These are phyloP conservation scores for Ilex asprella DNA, from an alignment of 257 asterid genomes.

Conservation along the genomic window DNA sequence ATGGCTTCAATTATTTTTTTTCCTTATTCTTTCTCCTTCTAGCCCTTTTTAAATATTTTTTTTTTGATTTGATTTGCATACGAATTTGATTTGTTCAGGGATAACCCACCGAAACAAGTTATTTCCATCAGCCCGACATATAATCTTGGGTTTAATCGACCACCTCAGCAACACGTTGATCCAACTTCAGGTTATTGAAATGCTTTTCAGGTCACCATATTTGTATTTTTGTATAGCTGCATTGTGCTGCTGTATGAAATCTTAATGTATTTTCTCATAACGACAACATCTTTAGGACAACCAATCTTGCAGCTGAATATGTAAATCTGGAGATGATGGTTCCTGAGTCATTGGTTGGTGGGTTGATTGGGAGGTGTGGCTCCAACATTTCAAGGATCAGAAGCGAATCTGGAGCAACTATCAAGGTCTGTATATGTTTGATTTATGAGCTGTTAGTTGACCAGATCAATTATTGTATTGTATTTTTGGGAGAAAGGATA, in stretches of 20 bases:
- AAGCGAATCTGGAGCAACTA: constrained; percentile 84
- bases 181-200: constrained; percentile 73
- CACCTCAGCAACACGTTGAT: constrained; percentile 53
- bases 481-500: no score
- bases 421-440: constrained; percentile 41
- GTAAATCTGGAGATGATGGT: constrained; percentile 68
- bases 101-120: constrained; percentile 88
- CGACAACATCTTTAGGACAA: background rate
- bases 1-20: constrained; percentile 6
- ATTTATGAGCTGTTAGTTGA: no score
- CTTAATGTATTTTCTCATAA: background rate
- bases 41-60: no score
- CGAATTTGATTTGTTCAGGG: constrained; percentile 30
- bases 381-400: constrained; percentile 93
- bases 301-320: constrained; percentile 47
- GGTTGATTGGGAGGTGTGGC: constrained; percentile 93
- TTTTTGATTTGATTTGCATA: background rate
- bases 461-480: no score
- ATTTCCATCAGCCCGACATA: constrained; percentile 65
- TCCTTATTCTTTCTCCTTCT: constrained; percentile 7
- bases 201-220: background rate
- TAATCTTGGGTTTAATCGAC: constrained; percentile 45
- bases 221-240: background rate
- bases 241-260: background rate
- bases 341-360: constrained; percentile 90